These are phyloP conservation scores for Juglanconis sp. DNA, from an alignment of 2,329 filamentous ascomycete genomes.

Conservation along the genomic window DNA sequence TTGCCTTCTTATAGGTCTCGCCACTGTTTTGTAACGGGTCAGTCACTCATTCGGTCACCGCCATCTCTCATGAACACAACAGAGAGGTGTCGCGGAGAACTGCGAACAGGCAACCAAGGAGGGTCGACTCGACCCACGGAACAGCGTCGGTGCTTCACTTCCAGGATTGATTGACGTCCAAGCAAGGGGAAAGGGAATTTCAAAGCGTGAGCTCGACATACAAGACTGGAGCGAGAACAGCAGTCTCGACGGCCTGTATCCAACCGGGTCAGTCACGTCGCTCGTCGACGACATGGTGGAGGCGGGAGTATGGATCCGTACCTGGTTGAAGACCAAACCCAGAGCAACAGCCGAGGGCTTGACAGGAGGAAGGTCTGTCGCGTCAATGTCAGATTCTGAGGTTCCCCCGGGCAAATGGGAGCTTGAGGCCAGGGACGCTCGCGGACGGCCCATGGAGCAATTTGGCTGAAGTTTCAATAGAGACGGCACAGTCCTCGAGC, in stretches of 20 bases:
- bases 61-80: no score
- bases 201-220: not conserved
- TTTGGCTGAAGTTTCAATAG: no score
- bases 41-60: no score
- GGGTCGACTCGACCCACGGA: no score
- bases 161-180: no score
- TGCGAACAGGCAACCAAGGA: no score
- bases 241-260: slow-evolving; percentile 12
- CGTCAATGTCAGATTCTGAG: slow-evolving; percentile 1
- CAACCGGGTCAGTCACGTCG: not conserved
- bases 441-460: no score
- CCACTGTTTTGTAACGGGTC: slow-evolving; percentile 40
- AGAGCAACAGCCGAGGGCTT: slow-evolving; percentile 98
- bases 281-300: no score
- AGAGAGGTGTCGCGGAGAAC: no score
- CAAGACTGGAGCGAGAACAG: slow-evolving; percentile 19
- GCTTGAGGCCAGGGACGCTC: no score
- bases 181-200: not conserved
- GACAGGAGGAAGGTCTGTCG: slow-evolving; percentile 64
- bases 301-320: not conserved
- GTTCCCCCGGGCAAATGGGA: not conserved
- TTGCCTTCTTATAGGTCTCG: slow-evolving; percentile 89
- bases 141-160: no score
- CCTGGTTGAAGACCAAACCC: slow-evolving; percentile 94
- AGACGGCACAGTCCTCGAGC: no score